Evolutionary conservation across 164 flowering plant species (phyloP).

Genomic region (Hamamelis virginiana): DNA sequence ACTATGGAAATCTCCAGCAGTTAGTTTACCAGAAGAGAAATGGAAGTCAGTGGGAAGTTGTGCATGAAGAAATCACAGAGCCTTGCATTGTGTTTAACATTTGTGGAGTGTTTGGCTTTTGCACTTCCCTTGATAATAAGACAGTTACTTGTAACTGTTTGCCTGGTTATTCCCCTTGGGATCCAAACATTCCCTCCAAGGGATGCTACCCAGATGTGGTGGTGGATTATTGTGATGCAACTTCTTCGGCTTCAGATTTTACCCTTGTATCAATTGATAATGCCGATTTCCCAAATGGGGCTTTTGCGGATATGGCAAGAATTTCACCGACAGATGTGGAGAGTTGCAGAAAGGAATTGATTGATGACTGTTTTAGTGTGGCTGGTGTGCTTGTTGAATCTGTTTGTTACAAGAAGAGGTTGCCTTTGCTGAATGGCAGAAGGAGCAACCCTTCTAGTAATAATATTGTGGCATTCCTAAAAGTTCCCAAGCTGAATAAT

Average conservation of each 20-base stretch:
- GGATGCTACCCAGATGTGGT: conserved; percentile 19
- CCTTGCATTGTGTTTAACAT: conserved; percentile 16
- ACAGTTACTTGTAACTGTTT: conserved; percentile 12
- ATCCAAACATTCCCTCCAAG: conserved; percentile 18
- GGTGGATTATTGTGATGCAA: conserved; percentile 13
- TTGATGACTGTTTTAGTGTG: conserved; percentile 13
- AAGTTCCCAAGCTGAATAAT: conserved; percentile 12
- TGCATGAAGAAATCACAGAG: conserved; percentile 12
- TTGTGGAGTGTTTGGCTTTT: conserved; percentile 27
- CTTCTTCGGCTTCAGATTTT: conserved; percentile 6
- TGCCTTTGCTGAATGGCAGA: conserved; percentile 24
- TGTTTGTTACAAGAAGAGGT: conserved; percentile 19
- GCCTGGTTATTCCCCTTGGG: conserved; percentile 17
- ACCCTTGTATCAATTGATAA: not conserved
- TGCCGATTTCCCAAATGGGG: conserved; percentile 15
- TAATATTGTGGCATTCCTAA: conserved; percentile 14
- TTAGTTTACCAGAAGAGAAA: conserved; percentile 7
- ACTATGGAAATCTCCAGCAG: conserved; percentile 23
- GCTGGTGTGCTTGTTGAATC: conserved; percentile 12
- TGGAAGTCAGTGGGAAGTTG: conserved; percentile 14
- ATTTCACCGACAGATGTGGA: not conserved
- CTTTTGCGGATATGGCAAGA: conserved; percentile 8
- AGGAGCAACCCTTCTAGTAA: conserved; percentile 7
- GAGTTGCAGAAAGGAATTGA: conserved; percentile 4
- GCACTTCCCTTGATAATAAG: conserved; percentile 19